Percentiles rank a stretch among this genome's conserved stretches.
These are phyloP conservation scores for Echium plantagineum DNA, from an alignment of 257 asterid genomes.

Conservation along the genomic window DNA sequence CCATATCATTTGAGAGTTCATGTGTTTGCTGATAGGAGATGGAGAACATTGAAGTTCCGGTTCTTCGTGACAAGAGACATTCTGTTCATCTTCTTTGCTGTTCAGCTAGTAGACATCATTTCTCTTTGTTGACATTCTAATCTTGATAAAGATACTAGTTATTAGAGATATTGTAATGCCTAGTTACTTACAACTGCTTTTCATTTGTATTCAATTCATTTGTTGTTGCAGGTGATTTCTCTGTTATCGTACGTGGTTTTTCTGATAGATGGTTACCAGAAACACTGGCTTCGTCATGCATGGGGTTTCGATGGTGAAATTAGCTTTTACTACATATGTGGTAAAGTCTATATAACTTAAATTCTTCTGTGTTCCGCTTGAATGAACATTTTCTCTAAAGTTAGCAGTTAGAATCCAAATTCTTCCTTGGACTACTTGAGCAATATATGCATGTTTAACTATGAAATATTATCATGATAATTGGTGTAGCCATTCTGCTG, in stretches of 20 bases:
- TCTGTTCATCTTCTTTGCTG: conserved; percentile 68
- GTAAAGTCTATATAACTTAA: conserved; percentile 32
- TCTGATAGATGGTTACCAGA: conserved; percentile 54
- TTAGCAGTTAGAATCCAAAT: background rate
- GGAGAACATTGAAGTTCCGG: conserved; percentile 86
- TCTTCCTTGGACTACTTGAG: background rate
- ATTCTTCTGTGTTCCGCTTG: background rate
- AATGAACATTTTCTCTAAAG: background rate
- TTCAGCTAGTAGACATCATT: conserved; percentile 57
- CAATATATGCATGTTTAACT: background rate
- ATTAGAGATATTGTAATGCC: conserved; percentile 6
- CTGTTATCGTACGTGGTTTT: conserved; percentile 55
- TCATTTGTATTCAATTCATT: background rate
- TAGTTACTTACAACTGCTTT: conserved; percentile 10
- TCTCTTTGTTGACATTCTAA: conserved; percentile 3
- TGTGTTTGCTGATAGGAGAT: conserved; percentile 64
- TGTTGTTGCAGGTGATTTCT: conserved; percentile 52
- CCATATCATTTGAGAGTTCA: conserved; percentile 83
- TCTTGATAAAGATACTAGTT: background rate
- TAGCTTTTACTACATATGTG: conserved; percentile 86
- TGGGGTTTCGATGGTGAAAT: conserved; percentile 74
- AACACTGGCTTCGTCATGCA: conserved; percentile 62
- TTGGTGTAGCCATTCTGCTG: background rate
- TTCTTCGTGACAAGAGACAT: conserved; percentile 93
- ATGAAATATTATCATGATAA: background rate